Evolutionary conservation across 2,329 filamentous ascomycete genomes (phyloP).

Genomic region (Sporothrix globosa): DNA sequence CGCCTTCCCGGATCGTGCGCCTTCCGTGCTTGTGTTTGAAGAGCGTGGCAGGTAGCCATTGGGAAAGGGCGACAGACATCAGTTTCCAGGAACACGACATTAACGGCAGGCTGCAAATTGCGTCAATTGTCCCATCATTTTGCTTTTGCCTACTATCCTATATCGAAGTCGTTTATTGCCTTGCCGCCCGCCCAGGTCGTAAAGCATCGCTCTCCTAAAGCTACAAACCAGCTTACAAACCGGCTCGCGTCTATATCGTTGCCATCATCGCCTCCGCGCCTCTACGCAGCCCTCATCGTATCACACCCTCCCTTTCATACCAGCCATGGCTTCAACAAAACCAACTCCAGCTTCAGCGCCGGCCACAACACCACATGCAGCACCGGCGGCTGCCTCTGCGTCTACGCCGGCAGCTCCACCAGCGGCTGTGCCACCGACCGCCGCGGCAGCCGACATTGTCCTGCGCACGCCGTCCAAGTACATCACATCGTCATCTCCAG

Average conservation of each 20-base stretch:
- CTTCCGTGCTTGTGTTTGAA: slow-evolving; percentile 21
- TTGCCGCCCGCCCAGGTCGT: not conserved
- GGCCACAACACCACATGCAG: too few relatives aligned
- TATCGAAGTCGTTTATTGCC: not conserved
- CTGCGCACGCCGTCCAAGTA: slow-evolving; percentile 58
- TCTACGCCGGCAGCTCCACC: not conserved
- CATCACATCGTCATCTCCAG: slow-evolving; percentile 35
- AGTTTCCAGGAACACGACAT: not conserved
- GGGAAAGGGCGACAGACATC: slow-evolving; percentile 3
- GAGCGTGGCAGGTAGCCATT: slow-evolving; percentile 9
- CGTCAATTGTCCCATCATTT: too few relatives aligned
- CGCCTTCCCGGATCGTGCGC: not conserved
- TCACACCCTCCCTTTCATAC: not conserved
- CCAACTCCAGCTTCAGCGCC: not conserved
- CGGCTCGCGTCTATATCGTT: not conserved
- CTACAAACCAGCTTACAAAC: not conserved
- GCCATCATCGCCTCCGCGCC: not conserved
- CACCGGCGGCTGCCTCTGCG: not conserved
- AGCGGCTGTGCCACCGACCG: not conserved
- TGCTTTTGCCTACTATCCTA: not conserved
- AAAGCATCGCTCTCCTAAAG: not conserved
- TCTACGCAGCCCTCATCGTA: not conserved
- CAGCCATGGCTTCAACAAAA: not conserved
- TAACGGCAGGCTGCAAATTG: not conserved
- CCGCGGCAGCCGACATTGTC: slow-evolving; percentile 38